phyloP scores from a whole-genome alignment of 2,329 filamentous ascomycete species.

The Boeremia lycopersici region DNA sequence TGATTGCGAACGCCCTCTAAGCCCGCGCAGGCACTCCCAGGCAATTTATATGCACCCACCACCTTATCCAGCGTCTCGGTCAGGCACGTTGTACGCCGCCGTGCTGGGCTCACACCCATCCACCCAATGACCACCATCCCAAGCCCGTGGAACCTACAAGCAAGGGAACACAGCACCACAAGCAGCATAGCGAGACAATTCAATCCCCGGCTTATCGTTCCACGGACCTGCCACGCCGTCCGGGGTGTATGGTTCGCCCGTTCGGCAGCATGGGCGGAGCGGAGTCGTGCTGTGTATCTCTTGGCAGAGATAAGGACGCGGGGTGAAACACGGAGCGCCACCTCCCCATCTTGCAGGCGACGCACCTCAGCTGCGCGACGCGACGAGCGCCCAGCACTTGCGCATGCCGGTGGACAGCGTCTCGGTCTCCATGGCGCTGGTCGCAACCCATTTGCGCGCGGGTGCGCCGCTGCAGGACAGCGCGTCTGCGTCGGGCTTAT shows the following conservation, averaged over 20 bases:
- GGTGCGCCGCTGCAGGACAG: constrained; percentile 22
- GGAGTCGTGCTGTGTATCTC: constrained; percentile 18
- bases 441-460: constrained; percentile 41
- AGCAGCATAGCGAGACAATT: constrained; percentile 22
- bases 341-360: too few relatives aligned
- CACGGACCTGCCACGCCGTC: constrained; percentile 2
- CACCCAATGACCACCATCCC: constrained; percentile 15
- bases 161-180: constrained; percentile 23
- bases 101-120: constrained; percentile 5
- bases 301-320: constrained; percentile 40
- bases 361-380: not conserved
- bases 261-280: constrained; percentile 26
- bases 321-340: constrained; percentile 21
- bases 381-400: constrained; percentile 41
- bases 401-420: constrained; percentile 48
- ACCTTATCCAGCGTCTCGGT: constrained; percentile 16
- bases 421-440: constrained; percentile 36
- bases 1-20: not conserved
- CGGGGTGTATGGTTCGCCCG: constrained; percentile 24
- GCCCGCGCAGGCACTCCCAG: not conserved
- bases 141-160: constrained; percentile 3
- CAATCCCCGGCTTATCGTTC: constrained; percentile 32
- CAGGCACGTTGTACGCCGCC: not conserved
- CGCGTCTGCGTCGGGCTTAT: constrained; percentile 12
- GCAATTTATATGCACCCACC: constrained; percentile 19